Percentiles rank a stretch among this genome's conserved stretches.
Conservation (phyloP, 148 eudicot species). For the Limonium bicolor region DNA sequence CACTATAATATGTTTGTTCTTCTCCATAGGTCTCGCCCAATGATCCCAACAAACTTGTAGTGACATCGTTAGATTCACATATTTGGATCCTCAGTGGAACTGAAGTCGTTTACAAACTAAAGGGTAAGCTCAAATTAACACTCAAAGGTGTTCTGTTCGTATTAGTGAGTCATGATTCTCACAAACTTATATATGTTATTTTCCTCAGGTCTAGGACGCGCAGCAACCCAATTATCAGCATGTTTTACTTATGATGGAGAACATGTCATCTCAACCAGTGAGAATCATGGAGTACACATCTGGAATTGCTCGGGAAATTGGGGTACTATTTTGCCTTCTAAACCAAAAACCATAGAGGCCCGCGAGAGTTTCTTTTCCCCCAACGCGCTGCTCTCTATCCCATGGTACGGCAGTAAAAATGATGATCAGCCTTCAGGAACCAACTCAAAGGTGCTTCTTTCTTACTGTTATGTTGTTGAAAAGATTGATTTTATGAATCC, state of each 20-base stretch:
- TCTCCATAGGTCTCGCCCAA: neutral
- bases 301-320: neutral
- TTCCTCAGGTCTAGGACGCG: neutral
- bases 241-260: neutral
- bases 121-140: neutral
- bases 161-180: neutral
- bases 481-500: no score
- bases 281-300: neutral
- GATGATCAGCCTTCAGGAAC: no score
- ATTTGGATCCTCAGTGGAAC: slow-evolving; percentile 2
- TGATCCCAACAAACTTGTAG: neutral
- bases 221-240: neutral
- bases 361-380: neutral
- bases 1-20: neutral
- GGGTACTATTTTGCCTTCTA: neutral
- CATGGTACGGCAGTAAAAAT: neutral
- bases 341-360: neutral
- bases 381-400: neutral
- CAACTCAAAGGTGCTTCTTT: no score
- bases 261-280: slow-evolving; percentile 1
- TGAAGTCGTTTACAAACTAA: neutral
- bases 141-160: neutral
- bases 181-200: neutral
- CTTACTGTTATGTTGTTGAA: no score
- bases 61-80: slow-evolving; percentile 1